These are phyloP conservation scores for Venustampulla echinocandica DNA, from an alignment of 495 filamentous ascomycete species.

Conservation along the genomic window DNA sequence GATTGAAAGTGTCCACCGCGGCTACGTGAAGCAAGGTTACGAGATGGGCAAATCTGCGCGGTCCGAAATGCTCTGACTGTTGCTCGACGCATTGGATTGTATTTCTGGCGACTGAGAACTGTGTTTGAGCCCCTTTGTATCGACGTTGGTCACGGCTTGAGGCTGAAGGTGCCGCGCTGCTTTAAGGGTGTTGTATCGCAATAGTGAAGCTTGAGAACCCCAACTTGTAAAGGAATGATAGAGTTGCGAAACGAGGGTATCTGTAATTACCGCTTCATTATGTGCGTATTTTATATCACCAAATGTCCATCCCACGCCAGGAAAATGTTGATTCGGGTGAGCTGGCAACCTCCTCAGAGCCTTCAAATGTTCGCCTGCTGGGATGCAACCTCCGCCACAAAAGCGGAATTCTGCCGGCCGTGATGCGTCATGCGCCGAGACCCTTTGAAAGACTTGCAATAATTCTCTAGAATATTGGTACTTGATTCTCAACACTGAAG, in stretches of 20 bases:
- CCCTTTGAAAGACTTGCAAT: neutral
- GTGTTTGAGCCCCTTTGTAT: slow-evolving; percentile 10
- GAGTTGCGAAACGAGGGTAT: no score
- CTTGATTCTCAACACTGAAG: no score
- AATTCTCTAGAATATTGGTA: no score
- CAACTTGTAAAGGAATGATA: no score
- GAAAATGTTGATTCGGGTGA: no score
- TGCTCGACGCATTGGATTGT: slow-evolving; percentile 54
- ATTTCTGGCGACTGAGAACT: slow-evolving; percentile 3
- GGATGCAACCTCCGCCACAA: neutral
- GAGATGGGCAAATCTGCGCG: slow-evolving; percentile 48
- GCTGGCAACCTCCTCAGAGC: neutral
- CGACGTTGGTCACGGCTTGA: no score
- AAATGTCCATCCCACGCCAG: no score
- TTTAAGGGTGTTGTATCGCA: no score
- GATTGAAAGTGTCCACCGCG: slow-evolving; percentile 31
- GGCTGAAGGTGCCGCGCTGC: no score
- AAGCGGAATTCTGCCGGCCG: slow-evolving; percentile 16
- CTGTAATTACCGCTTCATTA: no score
- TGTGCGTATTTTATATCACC: no score
- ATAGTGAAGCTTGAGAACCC: no score
- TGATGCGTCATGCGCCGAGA: slow-evolving; percentile 19
- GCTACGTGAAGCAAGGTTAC: slow-evolving; percentile 35
- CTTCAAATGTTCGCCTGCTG: neutral
- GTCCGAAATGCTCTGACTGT: slow-evolving; percentile 52